A percentile compares a stretch with the other conserved stretches of the same genome.
These are phyloP conservation scores for Ganoderma lucidum DNA, from an alignment of 1,284 basidiomycete genomes.

Conservation along the genomic window DNA sequence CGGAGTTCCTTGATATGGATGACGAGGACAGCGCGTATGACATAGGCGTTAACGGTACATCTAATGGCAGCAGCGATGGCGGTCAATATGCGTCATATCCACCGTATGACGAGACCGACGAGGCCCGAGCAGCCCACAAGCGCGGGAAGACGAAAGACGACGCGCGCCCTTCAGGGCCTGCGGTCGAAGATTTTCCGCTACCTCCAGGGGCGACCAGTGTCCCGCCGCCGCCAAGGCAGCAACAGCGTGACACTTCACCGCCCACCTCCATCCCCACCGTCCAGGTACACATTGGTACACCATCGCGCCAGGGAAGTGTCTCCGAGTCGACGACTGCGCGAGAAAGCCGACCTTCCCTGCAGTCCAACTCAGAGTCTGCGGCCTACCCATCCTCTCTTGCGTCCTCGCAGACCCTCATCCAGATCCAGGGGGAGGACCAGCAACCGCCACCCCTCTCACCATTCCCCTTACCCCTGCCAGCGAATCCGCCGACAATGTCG, in stretches of 20 bases:
- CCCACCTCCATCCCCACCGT: constrained; percentile 5
- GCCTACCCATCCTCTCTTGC: constrained; percentile 23
- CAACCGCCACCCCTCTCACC: constrained; percentile 34
- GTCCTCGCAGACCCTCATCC: constrained; percentile 26
- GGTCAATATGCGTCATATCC: constrained; percentile 22
- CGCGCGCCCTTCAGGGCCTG: constrained; percentile 21
- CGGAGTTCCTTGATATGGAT: constrained; percentile 71
- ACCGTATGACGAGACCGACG: constrained; percentile 33
- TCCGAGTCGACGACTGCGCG: constrained; percentile 14
- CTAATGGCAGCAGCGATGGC: constrained; percentile 22
- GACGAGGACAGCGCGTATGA: constrained; percentile 49
- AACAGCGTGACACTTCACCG: constrained; percentile 14
- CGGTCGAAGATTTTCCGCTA: constrained; percentile 47
- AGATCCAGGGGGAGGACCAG: constrained; percentile 5
- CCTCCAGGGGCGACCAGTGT: constrained; percentile 36
- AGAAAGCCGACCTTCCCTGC: constrained; percentile 26
- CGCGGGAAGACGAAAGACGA: constrained; percentile 17
- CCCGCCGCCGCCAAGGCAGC: constrained; percentile 1
- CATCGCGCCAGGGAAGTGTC: constrained; percentile 28
- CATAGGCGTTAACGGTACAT: constrained; percentile 31
- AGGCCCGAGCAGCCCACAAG: constrained; percentile 19
- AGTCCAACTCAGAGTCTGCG: constrained; percentile 26
- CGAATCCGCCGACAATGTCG: constrained; percentile 39
- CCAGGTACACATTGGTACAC: constrained; percentile 18
- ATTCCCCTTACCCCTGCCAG: constrained; percentile 40